Percentiles rank a stretch among this genome's conserved stretches.
phyloP scores from a whole-genome alignment of 768 basidiomycete genomes.

The Boletus tylopilopsis region DNA sequence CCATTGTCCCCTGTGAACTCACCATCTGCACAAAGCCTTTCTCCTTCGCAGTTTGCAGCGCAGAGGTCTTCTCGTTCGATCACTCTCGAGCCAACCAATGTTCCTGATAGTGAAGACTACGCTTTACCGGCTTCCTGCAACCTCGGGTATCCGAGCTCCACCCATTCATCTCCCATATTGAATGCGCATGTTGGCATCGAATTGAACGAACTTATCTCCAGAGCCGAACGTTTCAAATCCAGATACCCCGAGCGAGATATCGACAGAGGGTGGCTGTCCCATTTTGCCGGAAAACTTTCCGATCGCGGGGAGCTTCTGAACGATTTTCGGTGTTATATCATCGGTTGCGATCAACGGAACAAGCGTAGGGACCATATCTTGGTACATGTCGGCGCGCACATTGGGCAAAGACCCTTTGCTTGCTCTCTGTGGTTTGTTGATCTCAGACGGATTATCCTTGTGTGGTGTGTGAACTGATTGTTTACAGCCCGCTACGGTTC shows the following conservation, averaged over 20 bases:
- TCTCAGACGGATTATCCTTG: neutral
- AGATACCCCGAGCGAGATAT: conserved; percentile 56
- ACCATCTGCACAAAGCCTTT: neutral
- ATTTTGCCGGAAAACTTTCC: conserved; percentile 66
- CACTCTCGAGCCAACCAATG: neutral
- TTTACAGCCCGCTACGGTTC: conserved; percentile 53
- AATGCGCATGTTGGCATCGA: conserved; percentile 63
- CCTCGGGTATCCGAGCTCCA: neutral
- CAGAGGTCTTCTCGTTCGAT: neutral
- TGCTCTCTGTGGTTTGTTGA: conserved; percentile 60
- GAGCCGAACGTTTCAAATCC: conserved; percentile 50
- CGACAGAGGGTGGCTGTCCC: conserved; percentile 61
- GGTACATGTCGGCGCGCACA: conserved; percentile 69
- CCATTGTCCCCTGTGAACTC: conserved; percentile 6
- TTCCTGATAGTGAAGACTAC: neutral
- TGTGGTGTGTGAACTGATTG: conserved; percentile 11
- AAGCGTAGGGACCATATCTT: conserved; percentile 72
- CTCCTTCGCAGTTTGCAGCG: neutral
- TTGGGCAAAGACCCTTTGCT: conserved; percentile 63
- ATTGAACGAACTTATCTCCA: conserved; percentile 49
- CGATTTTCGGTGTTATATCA: conserved; percentile 66
- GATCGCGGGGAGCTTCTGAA: conserved; percentile 50
- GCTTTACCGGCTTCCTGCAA: neutral
- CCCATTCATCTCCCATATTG: conserved; percentile 45
- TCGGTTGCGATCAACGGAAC: conserved; percentile 64